These are phyloP conservation scores for Phytophthora lateralis DNA, from an alignment of 352 stramenopile species.

Conservation along the genomic window DNA sequence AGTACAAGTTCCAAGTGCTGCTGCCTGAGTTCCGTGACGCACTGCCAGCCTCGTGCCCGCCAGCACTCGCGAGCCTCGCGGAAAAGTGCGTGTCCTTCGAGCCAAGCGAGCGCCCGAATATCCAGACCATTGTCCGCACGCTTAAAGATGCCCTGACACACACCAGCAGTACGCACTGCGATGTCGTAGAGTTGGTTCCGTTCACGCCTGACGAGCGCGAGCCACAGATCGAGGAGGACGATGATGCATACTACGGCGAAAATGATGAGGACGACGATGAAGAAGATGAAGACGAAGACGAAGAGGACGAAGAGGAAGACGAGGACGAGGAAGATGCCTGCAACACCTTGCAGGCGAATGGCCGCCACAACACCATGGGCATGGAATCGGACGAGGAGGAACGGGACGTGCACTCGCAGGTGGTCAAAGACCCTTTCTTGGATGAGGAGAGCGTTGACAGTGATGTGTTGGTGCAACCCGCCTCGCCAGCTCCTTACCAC, in stretches of 20 bases:
- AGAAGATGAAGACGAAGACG: slow-evolving; percentile 39
- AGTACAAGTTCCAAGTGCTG: slow-evolving; percentile 79
- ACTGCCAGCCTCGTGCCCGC: slow-evolving; percentile 65
- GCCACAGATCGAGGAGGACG: slow-evolving; percentile 65
- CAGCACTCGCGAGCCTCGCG: slow-evolving; percentile 56
- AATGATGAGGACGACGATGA: slow-evolving; percentile 62
- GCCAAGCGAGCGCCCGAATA: slow-evolving; percentile 62
- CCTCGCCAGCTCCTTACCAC: slow-evolving; percentile 50
- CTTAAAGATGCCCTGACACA: slow-evolving; percentile 51
- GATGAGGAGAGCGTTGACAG: slow-evolving; percentile 39
- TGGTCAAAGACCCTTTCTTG: slow-evolving; percentile 40
- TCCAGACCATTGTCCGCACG: slow-evolving; percentile 46
- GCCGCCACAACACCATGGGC: slow-evolving; percentile 46
- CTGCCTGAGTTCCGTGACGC: slow-evolving; percentile 68
- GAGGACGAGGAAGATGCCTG: slow-evolving; percentile 42
- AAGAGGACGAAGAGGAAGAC: slow-evolving; percentile 39
- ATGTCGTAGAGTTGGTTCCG: slow-evolving; percentile 56
- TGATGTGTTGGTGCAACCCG: slow-evolving; percentile 29
- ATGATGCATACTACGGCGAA: slow-evolving; percentile 59
- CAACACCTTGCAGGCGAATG: slow-evolving; percentile 28
- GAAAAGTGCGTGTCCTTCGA: slow-evolving; percentile 85
- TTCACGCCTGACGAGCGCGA: slow-evolving; percentile 68
- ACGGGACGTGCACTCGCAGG: slow-evolving; percentile 32
- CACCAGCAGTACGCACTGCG: slow-evolving; percentile 26
- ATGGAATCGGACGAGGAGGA: slow-evolving; percentile 51